Evolutionary conservation across 2,329 filamentous ascomycete genomes (phyloP), one percentile per base, ranked within the genome.

Genomic region (Claviceps monticola): DNA sequence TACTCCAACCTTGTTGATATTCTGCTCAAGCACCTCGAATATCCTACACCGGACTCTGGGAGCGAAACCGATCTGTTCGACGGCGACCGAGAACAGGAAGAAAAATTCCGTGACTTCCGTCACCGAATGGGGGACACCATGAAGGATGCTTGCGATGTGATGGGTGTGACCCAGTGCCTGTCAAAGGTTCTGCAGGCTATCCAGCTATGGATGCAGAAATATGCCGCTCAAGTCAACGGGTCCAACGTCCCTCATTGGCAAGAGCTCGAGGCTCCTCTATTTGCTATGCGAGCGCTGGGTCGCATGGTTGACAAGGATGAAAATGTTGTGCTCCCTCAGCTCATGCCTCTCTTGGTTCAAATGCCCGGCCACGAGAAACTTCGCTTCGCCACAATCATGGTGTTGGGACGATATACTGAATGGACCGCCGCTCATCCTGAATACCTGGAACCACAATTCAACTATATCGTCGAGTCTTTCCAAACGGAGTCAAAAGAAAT

Each of bases 371-470:
- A 98, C 61, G 88, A 97, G 68, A 98, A 97, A 72, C 79, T 98
- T n/a, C 88, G 90, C 7, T 98, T 98, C 68, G 91, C 95, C 56
- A 91, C 91, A 5, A 95, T 97, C 62, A 96, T 98, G 89, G 90
- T 94, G 3, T 78, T 98, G 21, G 93, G 89, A 39, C 80, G 93
- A 56, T 98, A 98, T 64, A 98, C 94, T 0, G 91, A 97, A 67
- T 98, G 93, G 93, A 98, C 94, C 0, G 82, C 93, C 5, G 83
- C 88, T 47, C 93, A 98, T 62, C 88, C 91, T 0, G 88, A 96
- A 53, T 95, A 91, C 46, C 75, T 98, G 8, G 86, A 95, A 66
- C 78, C 87, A 8, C 93, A 98, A 67, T 86, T 98, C 64, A 89
- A 88, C 61, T 98, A 95, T 69, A 95, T 98, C 61, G 90, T 95